Conservation (phyloP, 2,329 filamentous ascomycete species). For the Atkinsonella hypoxylon region DNA sequence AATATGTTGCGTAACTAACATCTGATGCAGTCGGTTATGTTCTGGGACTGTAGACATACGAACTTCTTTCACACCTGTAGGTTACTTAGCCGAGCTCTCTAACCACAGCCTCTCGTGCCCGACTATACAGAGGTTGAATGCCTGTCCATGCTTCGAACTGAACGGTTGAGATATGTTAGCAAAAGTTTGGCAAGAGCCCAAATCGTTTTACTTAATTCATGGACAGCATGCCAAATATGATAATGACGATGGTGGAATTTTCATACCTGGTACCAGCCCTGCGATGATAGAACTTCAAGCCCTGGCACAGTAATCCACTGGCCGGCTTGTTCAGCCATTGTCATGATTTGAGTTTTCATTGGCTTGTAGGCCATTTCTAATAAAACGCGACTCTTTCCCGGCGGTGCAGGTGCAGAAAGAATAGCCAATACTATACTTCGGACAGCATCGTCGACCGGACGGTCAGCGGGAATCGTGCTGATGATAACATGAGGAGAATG, state of each 20-base stretch:
- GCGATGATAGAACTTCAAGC: constrained; percentile 76
- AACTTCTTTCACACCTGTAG: background rate
- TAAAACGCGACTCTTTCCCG: constrained; percentile 43
- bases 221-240: background rate
- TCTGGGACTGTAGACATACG: no score
- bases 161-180: background rate
- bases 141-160: constrained; percentile 78
- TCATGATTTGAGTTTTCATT: constrained; percentile 69
- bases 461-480: constrained; percentile 83
- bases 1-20: no score
- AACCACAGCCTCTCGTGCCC: constrained; percentile 52
- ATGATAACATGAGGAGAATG: constrained; percentile 57
- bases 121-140: constrained; percentile 59
- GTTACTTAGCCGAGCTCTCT: constrained; percentile 12
- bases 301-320: constrained; percentile 80
- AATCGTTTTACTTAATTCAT: no score
- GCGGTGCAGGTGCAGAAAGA: constrained; percentile 26
- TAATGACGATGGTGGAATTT: background rate
- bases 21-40: no score
- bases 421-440: constrained; percentile 48
- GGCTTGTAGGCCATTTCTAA: constrained; percentile 98
- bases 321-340: constrained; percentile 56
- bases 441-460: constrained; percentile 63
- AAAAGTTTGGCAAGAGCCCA: background rate
- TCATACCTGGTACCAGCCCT: constrained; percentile 75